A percentile compares a stretch with the other conserved stretches of the same genome.
Conservation (phyloP, 305 asterid genomes). For the Rubia peregrina region DNA sequence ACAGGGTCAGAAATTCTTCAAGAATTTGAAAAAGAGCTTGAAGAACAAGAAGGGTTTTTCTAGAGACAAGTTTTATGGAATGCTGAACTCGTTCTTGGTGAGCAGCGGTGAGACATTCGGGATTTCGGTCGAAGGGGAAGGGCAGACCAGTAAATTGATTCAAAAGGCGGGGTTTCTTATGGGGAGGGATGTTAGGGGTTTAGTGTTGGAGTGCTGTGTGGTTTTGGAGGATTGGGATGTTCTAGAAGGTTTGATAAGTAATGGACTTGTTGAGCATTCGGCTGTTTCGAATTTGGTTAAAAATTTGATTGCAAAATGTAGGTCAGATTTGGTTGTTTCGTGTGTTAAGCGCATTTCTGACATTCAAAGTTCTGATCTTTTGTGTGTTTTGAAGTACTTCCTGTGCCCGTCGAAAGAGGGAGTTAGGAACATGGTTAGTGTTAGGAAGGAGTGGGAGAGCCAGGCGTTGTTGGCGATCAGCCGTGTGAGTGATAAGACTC, state of each 20-base stretch:
- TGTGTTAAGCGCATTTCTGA: slow-evolving; percentile 55
- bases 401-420: slow-evolving; percentile 44
- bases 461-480: slow-evolving; percentile 45
- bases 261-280: slow-evolving; percentile 46
- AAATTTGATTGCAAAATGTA: slow-evolving; percentile 47
- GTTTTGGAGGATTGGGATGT: slow-evolving; percentile 54
- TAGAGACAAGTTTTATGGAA: slow-evolving; percentile 36
- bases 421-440: slow-evolving; percentile 30
- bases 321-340: slow-evolving; percentile 48
- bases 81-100: slow-evolving; percentile 41
- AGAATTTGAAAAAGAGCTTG: slow-evolving; percentile 38
- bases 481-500: slow-evolving; percentile 33
- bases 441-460: slow-evolving; percentile 78
- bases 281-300: slow-evolving; percentile 34
- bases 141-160: slow-evolving; percentile 32
- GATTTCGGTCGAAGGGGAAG: slow-evolving; percentile 29
- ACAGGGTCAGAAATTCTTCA: slow-evolving; percentile 37
- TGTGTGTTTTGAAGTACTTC: slow-evolving; percentile 74
- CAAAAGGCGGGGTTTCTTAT: slow-evolving; percentile 42
- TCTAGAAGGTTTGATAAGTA: slow-evolving; percentile 35
- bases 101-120: slow-evolving; percentile 38
- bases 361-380: slow-evolving; percentile 54
- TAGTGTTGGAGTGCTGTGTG: slow-evolving; percentile 57
- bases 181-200: slow-evolving; percentile 57
- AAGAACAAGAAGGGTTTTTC: slow-evolving; percentile 37